phyloP scores from a whole-genome alignment of 2,329 filamentous ascomycete species.

The Colletotrichum zoysiae region DNA sequence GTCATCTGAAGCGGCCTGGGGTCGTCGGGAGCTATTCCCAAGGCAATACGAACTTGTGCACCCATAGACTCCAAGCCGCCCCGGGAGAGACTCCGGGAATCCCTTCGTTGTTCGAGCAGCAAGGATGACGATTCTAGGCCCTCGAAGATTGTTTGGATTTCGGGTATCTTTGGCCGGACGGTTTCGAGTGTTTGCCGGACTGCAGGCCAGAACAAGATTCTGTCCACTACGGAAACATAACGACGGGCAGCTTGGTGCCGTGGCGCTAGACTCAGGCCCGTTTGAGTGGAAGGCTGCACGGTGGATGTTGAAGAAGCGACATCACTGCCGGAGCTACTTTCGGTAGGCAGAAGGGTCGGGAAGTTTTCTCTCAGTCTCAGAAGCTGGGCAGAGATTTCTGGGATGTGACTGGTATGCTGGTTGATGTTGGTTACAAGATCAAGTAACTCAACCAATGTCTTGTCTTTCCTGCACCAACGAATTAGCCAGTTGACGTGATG shows the following conservation, averaged over 20 bases:
- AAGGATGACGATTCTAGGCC: constrained; percentile 24
- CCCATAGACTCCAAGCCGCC: constrained; percentile 28
- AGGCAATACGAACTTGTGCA: constrained; percentile 12
- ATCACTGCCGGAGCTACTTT: constrained; percentile 13
- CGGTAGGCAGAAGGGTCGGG: constrained; percentile 12
- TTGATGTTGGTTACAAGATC: constrained; percentile 68
- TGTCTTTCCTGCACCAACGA: constrained; percentile 65
- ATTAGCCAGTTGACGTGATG: constrained; percentile 6
- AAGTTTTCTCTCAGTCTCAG: neutral
- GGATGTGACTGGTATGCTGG: constrained; percentile 51
- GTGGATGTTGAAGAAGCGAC: constrained; percentile 35
- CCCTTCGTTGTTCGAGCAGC: constrained; percentile 33
- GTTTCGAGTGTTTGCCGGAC: constrained; percentile 39
- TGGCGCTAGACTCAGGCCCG: constrained; percentile 10
- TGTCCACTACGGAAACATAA: constrained; percentile 35
- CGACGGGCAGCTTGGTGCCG: constrained; percentile 8
- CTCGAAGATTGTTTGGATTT: constrained; percentile 23
- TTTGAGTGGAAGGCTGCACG: constrained; percentile 39
- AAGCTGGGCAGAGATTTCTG: constrained; percentile 14
- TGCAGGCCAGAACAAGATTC: constrained; percentile 40
- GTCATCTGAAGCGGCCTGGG: neutral
- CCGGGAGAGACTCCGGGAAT: constrained; percentile 13
- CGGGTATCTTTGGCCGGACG: constrained; percentile 22
- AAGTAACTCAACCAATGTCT: constrained; percentile 71
- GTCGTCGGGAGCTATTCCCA: constrained; percentile 6